A percentile compares a stretch with the other conserved stretches of the same genome.
phyloP scores from a whole-genome alignment of 2,329 filamentous ascomycete genomes.

The Epichloe sp. region DNA sequence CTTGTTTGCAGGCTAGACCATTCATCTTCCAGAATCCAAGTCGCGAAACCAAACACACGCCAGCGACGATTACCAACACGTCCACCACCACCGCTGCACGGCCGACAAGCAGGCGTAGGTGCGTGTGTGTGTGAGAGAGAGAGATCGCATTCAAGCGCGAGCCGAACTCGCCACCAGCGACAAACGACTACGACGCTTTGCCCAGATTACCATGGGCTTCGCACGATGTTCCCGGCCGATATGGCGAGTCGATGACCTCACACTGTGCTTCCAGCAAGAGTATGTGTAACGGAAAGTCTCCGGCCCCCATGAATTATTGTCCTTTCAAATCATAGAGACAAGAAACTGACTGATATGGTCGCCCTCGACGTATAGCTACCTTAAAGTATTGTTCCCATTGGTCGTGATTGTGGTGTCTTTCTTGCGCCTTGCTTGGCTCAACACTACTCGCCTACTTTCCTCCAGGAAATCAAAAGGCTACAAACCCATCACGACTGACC shows the following conservation, averaged over 20 bases:
- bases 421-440: conserved; percentile 47
- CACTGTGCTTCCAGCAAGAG: conserved; percentile 52
- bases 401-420: conserved; percentile 58
- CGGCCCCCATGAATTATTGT: not conserved
- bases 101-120: not conserved
- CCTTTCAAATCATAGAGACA: not conserved
- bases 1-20: not conserved
- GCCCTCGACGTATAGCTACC: conserved; percentile 16
- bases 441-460: conserved; percentile 37
- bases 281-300: conserved; percentile 28
- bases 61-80: not conserved
- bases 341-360: not conserved
- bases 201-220: conserved; percentile 27
- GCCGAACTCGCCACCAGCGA: not conserved
- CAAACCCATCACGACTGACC: conserved; percentile 34
- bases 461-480: conserved; percentile 43
- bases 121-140: not conserved
- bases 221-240: conserved; percentile 43
- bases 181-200: conserved; percentile 6
- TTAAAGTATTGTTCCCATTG: conserved; percentile 65
- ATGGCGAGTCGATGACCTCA: conserved; percentile 53
- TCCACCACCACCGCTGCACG: conserved; percentile 1
- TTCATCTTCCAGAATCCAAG: not conserved
- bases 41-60: not conserved
- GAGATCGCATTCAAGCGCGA: not conserved